Evolutionary conservation across 306 rosid species (phyloP), one percentile per base, ranked within the genome.

Genomic region (Sesbania bispinosa): DNA sequence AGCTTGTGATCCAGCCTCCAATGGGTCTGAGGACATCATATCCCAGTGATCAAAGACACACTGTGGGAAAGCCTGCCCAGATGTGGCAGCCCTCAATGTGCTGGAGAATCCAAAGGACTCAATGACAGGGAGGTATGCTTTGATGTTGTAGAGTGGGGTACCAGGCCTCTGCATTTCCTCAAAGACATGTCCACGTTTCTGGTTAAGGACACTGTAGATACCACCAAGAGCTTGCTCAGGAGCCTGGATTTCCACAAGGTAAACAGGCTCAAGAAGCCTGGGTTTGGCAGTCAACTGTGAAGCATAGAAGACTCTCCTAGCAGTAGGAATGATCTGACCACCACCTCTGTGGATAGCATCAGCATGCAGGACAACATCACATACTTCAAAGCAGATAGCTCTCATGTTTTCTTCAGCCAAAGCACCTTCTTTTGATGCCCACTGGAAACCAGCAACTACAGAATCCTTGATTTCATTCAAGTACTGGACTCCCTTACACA

Each of bases 11-110:
- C 93, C 92, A 32, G 86, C 0, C 52, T 94, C 99, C 81, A 89
- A 63, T 24, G 97, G 99, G 60, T 94, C 97, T 0, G 96, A 90
- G 0, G 82, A 19, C 97, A 94, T 91, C 92, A 79, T 87, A 8
- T 94, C 97, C 98, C 97, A 93, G 55, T 93, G 98, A 73, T 93
- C 98, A 14, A 93, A 93, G 29, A 93, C 96, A 63, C 88, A 90
- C 41, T 90, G 97, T 0, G 97, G 97, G 89, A 93, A 93, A 4
- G 98, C 98, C 78, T 93, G 98, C 0, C 98, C 98, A 0, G 98
- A 90, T 55, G 98, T 93, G 13, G 98, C 74, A 53, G 97, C 98
- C 71, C 98, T 90, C 84, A 93, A 61, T 0, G 80, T 74, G 66
- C 85, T 69, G 0, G 93, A 92, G 86, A 92, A 92, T 8, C 96